A percentile compares a stretch with the other conserved stretches of the same genome.
Conservation (phyloP, 176 grass and related monocot genomes). For the Hordeum marinum region DNA sequence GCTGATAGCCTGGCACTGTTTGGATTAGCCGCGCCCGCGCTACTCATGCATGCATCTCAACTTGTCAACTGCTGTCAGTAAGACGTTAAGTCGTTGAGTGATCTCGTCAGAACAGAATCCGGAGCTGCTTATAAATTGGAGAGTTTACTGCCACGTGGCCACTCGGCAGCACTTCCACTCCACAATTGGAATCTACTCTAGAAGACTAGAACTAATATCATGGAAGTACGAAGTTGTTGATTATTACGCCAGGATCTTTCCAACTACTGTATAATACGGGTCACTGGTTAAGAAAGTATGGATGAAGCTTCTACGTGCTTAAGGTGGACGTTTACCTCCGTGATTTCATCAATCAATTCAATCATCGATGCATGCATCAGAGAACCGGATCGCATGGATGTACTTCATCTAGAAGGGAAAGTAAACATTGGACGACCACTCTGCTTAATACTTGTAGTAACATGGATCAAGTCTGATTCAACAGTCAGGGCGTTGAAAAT, state of each 20-base stretch:
- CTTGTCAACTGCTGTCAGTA: slow-evolving; percentile 4
- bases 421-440: neutral
- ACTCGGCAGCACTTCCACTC: neutral
- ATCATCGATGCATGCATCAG: neutral
- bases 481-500: neutral
- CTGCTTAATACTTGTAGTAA: neutral
- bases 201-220: neutral
- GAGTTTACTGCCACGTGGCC: slow-evolving; percentile 13
- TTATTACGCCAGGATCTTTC: neutral
- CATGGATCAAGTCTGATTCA: neutral
- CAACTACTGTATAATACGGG: neutral
- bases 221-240: neutral
- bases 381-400: neutral
- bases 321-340: neutral
- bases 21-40: neutral
- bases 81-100: slow-evolving; percentile 6
- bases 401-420: neutral
- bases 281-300: neutral
- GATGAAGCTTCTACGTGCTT: neutral
- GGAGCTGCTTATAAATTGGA: neutral
- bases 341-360: neutral
- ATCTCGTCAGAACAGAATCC: slow-evolving; percentile 19
- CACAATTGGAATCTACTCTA: neutral
- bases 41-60: slow-evolving; percentile 10
- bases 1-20: neutral